Evolutionary conservation across 305 asterid genomes (phyloP).

Genomic region (Rubia occidens): DNA sequence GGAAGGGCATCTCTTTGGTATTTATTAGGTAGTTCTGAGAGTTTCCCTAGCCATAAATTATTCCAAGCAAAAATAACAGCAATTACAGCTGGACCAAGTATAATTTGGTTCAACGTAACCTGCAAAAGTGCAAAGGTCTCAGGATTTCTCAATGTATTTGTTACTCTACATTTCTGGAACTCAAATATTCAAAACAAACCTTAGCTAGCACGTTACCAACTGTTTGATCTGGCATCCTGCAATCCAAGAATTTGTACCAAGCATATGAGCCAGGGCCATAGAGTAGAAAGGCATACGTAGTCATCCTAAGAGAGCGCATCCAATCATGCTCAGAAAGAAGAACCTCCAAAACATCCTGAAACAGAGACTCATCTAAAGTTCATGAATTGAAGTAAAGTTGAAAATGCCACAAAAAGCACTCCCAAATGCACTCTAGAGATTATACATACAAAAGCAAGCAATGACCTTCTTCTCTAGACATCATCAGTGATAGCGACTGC

Average conservation of each 20-base stretch:
- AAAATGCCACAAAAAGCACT: not conserved
- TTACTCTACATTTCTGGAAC: not conserved
- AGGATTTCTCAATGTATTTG: constrained; percentile 11
- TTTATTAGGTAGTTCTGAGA: constrained; percentile 79
- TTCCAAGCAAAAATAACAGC: constrained; percentile 91
- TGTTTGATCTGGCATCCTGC: constrained; percentile 58
- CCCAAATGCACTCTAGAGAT: not conserved
- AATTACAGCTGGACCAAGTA: constrained; percentile 79
- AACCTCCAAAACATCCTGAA: constrained; percentile 41
- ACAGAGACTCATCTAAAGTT: constrained; percentile 2
- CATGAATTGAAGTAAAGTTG: not conserved
- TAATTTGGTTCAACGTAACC: constrained; percentile 76
- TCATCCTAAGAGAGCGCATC: constrained; percentile 74
- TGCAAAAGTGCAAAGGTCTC: constrained; percentile 24
- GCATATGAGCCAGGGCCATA: constrained; percentile 90
- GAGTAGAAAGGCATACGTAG: constrained; percentile 71
- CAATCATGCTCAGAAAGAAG: constrained; percentile 64
- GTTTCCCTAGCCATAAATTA: constrained; percentile 78
- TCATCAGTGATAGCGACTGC: not conserved
- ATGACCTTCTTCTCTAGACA: not conserved
- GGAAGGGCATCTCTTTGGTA: constrained; percentile 88
- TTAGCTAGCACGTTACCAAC: constrained; percentile 48
- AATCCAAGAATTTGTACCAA: constrained; percentile 83
- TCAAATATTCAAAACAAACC: constrained; percentile 29
- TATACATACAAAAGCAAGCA: not conserved